These are phyloP conservation scores for Homolaphlyctis polyrhiza DNA, from an alignment of 371 early-diverging fungal genomes.

Conservation along the genomic window DNA sequence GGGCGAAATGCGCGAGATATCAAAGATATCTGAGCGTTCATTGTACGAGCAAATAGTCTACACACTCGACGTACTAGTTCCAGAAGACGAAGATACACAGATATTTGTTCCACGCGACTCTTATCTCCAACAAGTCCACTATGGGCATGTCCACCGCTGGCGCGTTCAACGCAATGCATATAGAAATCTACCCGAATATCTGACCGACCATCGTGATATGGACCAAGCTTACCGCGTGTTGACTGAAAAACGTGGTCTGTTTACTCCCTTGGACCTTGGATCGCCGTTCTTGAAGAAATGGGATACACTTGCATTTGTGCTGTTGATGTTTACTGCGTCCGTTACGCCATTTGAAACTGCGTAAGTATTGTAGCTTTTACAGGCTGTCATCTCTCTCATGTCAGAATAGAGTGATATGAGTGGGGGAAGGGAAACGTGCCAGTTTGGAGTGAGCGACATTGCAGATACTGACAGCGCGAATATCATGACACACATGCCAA, in stretches of 20 bases:
- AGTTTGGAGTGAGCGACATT: too few species aligned
- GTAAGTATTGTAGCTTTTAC: conserved; percentile 26
- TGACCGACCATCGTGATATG: conserved; percentile 22
- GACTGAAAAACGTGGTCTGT: conserved; percentile 12
- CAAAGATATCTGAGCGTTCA: conserved; percentile 1
- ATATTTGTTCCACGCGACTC: conserved; percentile 36
- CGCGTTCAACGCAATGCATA: conserved; percentile 24
- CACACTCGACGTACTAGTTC: conserved; percentile 35
- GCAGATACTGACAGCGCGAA: too few species aligned
- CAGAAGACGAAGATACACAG: conserved; percentile 29
- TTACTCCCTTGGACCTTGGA: conserved; percentile 26
- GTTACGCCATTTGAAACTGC: conserved; percentile 46
- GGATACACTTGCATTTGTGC: conserved; percentile 35
- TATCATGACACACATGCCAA: too few species aligned
- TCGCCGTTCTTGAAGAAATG: conserved; percentile 32
- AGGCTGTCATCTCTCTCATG: too few species aligned
- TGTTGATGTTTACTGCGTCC: conserved; percentile 38
- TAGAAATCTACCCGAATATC: conserved; percentile 31
- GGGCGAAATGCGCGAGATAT: conserved; percentile 1
- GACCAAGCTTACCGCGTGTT: conserved; percentile 23
- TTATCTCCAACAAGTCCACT: conserved; percentile 35
- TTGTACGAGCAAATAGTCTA: conserved; percentile 35
- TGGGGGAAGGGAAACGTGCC: too few species aligned
- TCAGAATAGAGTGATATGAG: too few species aligned
- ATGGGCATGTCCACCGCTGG: conserved; percentile 28